These are phyloP conservation scores for Cyclospora cayetanensis DNA, from an alignment of 169 alveolate genomes.

Conservation along the genomic window DNA sequence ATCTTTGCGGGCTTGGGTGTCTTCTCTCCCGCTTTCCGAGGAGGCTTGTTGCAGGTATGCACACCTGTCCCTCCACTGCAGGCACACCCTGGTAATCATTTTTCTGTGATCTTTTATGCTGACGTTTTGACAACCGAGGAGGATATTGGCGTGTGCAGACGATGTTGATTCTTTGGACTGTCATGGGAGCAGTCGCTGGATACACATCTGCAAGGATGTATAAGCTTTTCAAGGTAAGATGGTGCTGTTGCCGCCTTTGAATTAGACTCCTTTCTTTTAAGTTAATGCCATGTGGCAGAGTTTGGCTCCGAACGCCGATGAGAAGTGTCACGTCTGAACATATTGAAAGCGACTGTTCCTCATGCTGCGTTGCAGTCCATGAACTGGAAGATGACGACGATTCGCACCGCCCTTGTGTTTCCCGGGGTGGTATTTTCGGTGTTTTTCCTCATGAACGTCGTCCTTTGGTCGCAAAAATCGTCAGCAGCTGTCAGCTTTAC, in stretches of 20 bases:
- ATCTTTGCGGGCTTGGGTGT: constrained; percentile 83
- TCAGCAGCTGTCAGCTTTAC: constrained; percentile 78
- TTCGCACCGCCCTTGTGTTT: constrained; percentile 78
- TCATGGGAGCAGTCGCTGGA: constrained; percentile 91
- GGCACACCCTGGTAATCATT: neutral
- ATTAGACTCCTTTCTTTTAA: constrained; percentile 52
- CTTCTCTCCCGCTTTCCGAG: constrained; percentile 83
- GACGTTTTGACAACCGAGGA: neutral
- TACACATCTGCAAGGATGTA: constrained; percentile 84
- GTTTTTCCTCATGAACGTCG: constrained; percentile 81
- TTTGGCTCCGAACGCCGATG: neutral
- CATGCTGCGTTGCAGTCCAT: constrained; percentile 20
- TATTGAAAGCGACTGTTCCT: neutral
- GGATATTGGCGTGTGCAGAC: constrained; percentile 73
- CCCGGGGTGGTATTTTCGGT: constrained; percentile 82
- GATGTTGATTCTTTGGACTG: constrained; percentile 86
- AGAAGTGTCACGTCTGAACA: neutral
- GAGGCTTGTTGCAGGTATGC: constrained; percentile 78
- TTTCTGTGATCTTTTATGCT: neutral
- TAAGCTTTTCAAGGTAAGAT: constrained; percentile 79
- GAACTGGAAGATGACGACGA: constrained; percentile 64
- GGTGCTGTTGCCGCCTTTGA: constrained; percentile 57
- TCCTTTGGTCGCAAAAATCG: constrained; percentile 75
- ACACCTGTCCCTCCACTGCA: neutral
- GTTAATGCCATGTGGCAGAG: neutral